Evolutionary conservation across 2,329 filamentous ascomycete genomes (phyloP).

Genomic region (Fusarium sp.): DNA sequence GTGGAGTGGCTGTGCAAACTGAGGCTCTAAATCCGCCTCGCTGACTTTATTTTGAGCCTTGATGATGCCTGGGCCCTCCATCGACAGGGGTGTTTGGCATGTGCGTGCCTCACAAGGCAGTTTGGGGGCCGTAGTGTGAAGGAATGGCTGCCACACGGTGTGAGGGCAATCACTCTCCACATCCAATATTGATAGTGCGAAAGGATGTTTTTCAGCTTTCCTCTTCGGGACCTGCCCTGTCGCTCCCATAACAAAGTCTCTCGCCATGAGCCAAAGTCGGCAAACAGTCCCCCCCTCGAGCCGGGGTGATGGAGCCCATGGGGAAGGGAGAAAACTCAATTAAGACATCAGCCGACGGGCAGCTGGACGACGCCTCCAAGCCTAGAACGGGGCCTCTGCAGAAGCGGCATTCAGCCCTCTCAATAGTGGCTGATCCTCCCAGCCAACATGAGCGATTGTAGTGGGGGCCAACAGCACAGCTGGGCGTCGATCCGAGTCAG

Average conservation of each 20-base stretch:
- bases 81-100: not conserved
- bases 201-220: not conserved
- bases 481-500: not conserved
- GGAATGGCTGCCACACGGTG: not conserved
- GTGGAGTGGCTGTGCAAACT: not conserved
- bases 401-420: not conserved
- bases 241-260: not conserved
- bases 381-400: conserved; percentile 1
- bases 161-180: not conserved
- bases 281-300: not conserved
- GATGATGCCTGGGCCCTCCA: not conserved
- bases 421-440: not conserved
- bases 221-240: not conserved
- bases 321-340: not conserved
- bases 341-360: not conserved
- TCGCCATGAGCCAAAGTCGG: not conserved
- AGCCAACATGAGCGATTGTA: not conserved
- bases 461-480: not conserved
- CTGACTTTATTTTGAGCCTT: not conserved
- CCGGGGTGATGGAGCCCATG: not conserved
- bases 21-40: not conserved
- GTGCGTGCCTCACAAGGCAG: not conserved
- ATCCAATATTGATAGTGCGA: not conserved
- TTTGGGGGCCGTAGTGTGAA: not conserved
- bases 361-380: not conserved